Evolutionary conservation across 495 filamentous ascomycete species (phyloP), one percentile per base, ranked within the genome.

Genomic region (Aspergillus avenaceus): DNA sequence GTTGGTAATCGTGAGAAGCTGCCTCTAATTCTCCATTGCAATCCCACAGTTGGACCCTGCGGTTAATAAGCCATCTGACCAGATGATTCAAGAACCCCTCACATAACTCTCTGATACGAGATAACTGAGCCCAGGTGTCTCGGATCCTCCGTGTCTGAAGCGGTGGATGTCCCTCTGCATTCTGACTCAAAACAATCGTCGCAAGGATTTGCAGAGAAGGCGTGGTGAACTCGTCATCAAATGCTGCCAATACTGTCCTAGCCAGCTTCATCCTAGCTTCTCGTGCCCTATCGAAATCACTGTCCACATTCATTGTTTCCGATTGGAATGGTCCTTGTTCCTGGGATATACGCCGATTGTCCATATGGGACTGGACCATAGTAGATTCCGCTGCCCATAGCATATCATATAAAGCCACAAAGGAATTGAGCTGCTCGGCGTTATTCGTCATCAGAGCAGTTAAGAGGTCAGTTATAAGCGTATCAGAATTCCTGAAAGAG

Each of bases 1-100:
- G 53, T 31, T 64, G 61, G 14, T 64, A 64, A 19, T 64, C 55
- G 24, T 59, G 61, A 11, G 58, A 61, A 19, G 52, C 53, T 0
- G 58, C 58, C 26, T 61, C 61, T 4, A 64, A 31, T 28, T 64
- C 61, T 27, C 61, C 61, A 44, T 64, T 64, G 25, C 55, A 61
- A 40, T 56, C 58, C 61, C 61, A 64, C 28, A 64, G 31, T 38
- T 64, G 61, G 16, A 64, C 55, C 43, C 61, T 51, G 26, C 61
- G 58, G 18, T 64, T 61, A 48, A 64, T 59, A 25, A 64, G 52
- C 61, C 61, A 64, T 24, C 53, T 50, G 32, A 64, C 54, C 2
- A 61, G 47, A 23, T 53, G 51, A 3, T 50, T 43, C 7, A 59
- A 36, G 6, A 55, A 43, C 5, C 27, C 45, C 13, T 64, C 55